Evolutionary conservation across 345 rosid genomes (phyloP).

Genomic region (Angophora floribunda): DNA sequence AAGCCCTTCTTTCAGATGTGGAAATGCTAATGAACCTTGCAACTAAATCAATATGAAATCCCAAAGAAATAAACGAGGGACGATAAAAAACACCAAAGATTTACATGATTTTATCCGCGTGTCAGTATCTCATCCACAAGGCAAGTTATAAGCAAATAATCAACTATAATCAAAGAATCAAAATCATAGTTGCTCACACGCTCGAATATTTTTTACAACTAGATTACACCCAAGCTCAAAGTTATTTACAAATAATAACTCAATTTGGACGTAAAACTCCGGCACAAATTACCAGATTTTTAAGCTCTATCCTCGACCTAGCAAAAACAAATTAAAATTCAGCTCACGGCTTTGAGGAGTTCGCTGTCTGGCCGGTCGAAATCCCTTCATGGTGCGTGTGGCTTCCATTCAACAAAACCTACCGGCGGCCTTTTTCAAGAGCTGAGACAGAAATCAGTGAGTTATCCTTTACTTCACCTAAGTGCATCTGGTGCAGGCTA

Average conservation of each 20-base stretch:
- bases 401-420: neutral
- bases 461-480: neutral
- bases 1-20: neutral
- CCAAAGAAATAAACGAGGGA: too few relatives aligned
- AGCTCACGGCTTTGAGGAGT: too few relatives aligned
- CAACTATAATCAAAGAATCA: too few relatives aligned
- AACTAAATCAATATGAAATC: neutral
- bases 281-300: neutral
- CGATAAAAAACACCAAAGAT: neutral
- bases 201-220: too few relatives aligned
- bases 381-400: neutral
- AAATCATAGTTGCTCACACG: too few relatives aligned
- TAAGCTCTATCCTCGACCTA: too few relatives aligned
- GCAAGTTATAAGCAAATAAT: too few relatives aligned
- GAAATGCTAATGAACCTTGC: neutral
- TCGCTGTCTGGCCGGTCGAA: neutral
- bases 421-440: neutral
- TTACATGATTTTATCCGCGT: neutral
- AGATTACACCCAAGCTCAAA: too few relatives aligned
- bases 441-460: neutral
- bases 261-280: neutral
- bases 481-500: neutral
- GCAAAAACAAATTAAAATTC: too few relatives aligned
- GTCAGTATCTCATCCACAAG: accelerated
- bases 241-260: neutral